These are phyloP conservation scores for Aspergillus niger DNA, from an alignment of 2,329 filamentous ascomycete genomes.

Conservation along the genomic window DNA sequence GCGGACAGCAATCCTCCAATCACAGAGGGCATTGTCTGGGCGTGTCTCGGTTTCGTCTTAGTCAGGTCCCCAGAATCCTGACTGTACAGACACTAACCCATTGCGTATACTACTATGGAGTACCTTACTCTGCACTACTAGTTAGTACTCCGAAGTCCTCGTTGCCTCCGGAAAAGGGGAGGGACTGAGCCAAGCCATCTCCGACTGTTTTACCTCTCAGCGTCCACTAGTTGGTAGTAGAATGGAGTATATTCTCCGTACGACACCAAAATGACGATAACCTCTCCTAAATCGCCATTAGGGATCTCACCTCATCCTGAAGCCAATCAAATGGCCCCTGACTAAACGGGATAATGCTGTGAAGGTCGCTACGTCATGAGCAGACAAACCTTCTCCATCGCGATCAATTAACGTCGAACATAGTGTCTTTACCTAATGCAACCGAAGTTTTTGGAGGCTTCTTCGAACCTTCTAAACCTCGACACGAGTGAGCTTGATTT, in stretches of 20 bases:
- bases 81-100: neutral
- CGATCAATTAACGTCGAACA: constrained; percentile 2
- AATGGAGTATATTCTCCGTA: neutral
- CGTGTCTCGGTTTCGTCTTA: constrained; percentile 7
- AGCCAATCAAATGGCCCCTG: neutral
- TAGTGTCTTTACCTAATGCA: neutral
- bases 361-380: neutral
- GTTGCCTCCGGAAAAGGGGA: neutral
- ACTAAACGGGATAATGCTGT: constrained; percentile 3
- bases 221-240: neutral
- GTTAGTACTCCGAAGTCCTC: too few relatives aligned
- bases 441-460: constrained; percentile 5
- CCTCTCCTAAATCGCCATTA: neutral
- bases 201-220: neutral
- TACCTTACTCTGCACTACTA: too few relatives aligned
- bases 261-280: neutral
- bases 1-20: constrained; percentile 18
- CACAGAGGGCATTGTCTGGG: neutral
- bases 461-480: constrained; percentile 10
- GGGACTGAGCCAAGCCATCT: neutral
- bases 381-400: neutral
- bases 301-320: neutral
- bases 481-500: constrained; percentile 1
- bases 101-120: too few relatives aligned
- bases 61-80: constrained; percentile 1